Percentiles rank a stretch among this genome's conserved stretches.
phyloP scores from a whole-genome alignment of 2,329 filamentous ascomycete species.

The Fragosphaeria purpurea region DNA sequence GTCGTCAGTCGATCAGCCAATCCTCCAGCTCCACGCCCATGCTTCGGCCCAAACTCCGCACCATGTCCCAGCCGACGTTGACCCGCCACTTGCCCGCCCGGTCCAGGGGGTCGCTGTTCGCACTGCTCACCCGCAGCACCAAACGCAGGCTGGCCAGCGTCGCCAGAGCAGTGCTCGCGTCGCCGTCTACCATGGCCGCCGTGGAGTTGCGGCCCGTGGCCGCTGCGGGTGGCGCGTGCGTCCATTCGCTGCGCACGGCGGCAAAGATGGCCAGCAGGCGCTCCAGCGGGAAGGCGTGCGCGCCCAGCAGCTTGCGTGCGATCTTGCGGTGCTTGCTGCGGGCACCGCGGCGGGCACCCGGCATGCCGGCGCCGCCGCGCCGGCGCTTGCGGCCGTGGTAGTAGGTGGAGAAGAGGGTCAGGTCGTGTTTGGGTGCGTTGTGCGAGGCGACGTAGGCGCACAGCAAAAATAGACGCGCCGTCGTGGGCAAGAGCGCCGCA shows the following conservation, averaged over 20 bases:
- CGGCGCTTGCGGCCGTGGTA: conserved; percentile 42
- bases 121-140: conserved; percentile 53
- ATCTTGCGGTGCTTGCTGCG: conserved; percentile 57
- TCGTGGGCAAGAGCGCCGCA: conserved; percentile 54
- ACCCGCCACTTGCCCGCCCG: conserved; percentile 65
- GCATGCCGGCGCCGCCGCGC: conserved; percentile 30
- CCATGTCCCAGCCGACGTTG: conserved; percentile 69
- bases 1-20: conserved; percentile 54
- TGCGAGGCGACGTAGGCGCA: conserved; percentile 74
- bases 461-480: conserved; percentile 62
- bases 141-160: conserved; percentile 63
- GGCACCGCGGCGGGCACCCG: conserved; percentile 18
- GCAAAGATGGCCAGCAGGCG: conserved; percentile 69
- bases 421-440: conserved; percentile 65
- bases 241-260: conserved; percentile 51
- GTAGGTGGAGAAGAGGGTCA: conserved; percentile 65
- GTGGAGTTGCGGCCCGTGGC: conserved; percentile 11
- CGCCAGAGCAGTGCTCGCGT: conserved; percentile 56
- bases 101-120: conserved; percentile 53
- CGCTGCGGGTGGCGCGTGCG: conserved; percentile 20
- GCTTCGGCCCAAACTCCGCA: conserved; percentile 58
- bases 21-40: conserved; percentile 73
- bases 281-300: conserved; percentile 68
- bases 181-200: conserved; percentile 35
- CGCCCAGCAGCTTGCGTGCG: conserved; percentile 64